A percentile compares a stretch with the other conserved stretches of the same genome.
These are phyloP conservation scores for Spathaspora boniae DNA, from an alignment of 805 yeast genomes.

Conservation along the genomic window DNA sequence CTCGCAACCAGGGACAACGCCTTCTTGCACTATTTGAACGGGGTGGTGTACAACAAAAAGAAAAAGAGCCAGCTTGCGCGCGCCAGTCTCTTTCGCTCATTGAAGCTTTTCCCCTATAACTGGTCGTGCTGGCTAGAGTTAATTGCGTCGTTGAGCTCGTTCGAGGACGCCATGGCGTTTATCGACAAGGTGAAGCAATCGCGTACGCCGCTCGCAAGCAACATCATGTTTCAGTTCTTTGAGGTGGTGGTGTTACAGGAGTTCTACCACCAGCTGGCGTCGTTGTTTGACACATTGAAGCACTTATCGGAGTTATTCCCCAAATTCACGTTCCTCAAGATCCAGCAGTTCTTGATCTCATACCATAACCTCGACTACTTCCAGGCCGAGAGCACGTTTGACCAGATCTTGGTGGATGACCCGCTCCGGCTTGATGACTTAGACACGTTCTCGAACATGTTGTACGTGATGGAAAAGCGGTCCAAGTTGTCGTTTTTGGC, in stretches of 20 bases:
- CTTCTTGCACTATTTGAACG: constrained; percentile 68
- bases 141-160: constrained; percentile 52
- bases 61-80: constrained; percentile 62
- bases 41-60: constrained; percentile 61
- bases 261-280: constrained; percentile 64
- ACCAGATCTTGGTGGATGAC: constrained; percentile 65
- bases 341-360: constrained; percentile 78
- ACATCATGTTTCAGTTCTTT: constrained; percentile 49
- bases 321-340: constrained; percentile 63
- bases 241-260: constrained; percentile 70
- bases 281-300: constrained; percentile 48
- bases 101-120: constrained; percentile 72
- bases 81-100: constrained; percentile 54
- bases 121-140: constrained; percentile 95
- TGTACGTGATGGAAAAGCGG: constrained; percentile 88
- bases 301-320: constrained; percentile 60
- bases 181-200: constrained; percentile 31
- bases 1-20: constrained; percentile 42
- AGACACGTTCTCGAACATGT: constrained; percentile 90
- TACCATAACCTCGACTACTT: constrained; percentile 84
- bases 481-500: constrained; percentile 84
- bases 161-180: constrained; percentile 54
- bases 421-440: constrained; percentile 88
- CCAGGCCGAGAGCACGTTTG: constrained; percentile 77
- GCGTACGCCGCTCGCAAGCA: constrained; percentile 16